These are phyloP conservation scores for Excoecaria agallocha DNA, from an alignment of 345 rosid species.

Conservation along the genomic window DNA sequence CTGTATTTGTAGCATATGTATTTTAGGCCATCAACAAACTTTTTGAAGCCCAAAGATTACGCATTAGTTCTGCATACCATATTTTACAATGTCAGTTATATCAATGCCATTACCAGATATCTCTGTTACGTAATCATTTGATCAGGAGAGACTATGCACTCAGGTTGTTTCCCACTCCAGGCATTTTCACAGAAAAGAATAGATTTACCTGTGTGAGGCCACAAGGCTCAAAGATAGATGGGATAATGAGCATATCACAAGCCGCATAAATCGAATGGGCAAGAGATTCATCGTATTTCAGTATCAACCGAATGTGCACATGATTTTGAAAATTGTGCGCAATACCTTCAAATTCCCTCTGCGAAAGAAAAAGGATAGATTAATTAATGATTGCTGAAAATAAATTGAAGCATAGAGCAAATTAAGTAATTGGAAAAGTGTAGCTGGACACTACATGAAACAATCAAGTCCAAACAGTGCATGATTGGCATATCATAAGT, in stretches of 20 bases:
- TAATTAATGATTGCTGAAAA: neutral
- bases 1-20: neutral
- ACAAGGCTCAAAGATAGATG: conserved; percentile 97
- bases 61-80: conserved; percentile 10
- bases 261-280: conserved; percentile 87
- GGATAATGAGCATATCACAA: conserved; percentile 85
- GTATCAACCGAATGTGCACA: conserved; percentile 64
- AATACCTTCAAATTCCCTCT: conserved; percentile 93
- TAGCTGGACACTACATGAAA: too few relatives aligned
- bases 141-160: neutral
- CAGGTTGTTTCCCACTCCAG: conserved; percentile 5
- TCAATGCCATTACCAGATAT: too few relatives aligned
- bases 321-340: conserved; percentile 64
- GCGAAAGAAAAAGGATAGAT: conserved; percentile 14
- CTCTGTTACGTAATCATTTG: neutral
- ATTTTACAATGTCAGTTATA: neutral
- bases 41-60: neutral
- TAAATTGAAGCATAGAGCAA: neutral
- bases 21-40: neutral
- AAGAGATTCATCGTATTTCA: conserved; percentile 86
- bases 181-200: conserved; percentile 4
- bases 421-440: neutral
- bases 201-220: conserved; percentile 90
- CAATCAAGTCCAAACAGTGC: neutral
- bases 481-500: too few relatives aligned